Percentiles rank a stretch among this genome's conserved stretches.
Conservation (phyloP, 2,329 filamentous ascomycete genomes). For the Samsoniella hepiali region DNA sequence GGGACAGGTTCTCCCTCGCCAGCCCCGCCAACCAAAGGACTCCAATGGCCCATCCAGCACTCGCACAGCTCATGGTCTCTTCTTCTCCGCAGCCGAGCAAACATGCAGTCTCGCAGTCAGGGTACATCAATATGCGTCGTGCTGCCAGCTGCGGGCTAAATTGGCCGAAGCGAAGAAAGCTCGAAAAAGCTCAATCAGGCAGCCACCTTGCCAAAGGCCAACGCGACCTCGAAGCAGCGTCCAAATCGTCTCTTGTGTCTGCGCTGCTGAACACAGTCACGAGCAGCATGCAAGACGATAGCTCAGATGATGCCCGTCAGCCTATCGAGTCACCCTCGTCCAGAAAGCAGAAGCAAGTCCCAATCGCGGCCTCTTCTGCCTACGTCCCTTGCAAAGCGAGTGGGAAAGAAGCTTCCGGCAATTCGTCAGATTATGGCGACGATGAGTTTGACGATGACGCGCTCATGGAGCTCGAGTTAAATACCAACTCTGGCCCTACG, state of each 20-base stretch:
- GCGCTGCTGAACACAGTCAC: slow-evolving; percentile 65
- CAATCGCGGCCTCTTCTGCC: not conserved
- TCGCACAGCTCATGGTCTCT: slow-evolving; percentile 65
- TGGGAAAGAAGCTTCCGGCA: slow-evolving; percentile 18
- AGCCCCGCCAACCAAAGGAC: slow-evolving; percentile 41
- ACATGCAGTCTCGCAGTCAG: slow-evolving; percentile 38
- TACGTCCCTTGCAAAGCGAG: slow-evolving; percentile 5
- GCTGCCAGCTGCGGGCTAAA: slow-evolving; percentile 67
- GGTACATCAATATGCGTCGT: slow-evolving; percentile 51
- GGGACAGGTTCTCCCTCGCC: slow-evolving; percentile 67
- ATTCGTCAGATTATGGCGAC: slow-evolving; percentile 51
- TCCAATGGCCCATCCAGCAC: slow-evolving; percentile 50
- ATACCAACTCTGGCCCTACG: slow-evolving; percentile 27
- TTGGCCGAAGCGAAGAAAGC: slow-evolving; percentile 67
- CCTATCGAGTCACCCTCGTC: slow-evolving; percentile 43
- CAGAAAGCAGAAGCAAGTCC: slow-evolving; percentile 34
- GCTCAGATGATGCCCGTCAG: slow-evolving; percentile 31
- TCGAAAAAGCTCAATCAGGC: slow-evolving; percentile 46
- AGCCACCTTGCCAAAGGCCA: slow-evolving; percentile 32
- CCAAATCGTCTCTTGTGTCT: slow-evolving; percentile 56
- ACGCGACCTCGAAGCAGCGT: slow-evolving; percentile 45
- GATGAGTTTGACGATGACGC: slow-evolving; percentile 59
- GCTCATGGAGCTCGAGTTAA: slow-evolving; percentile 52
- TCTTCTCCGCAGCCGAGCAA: slow-evolving; percentile 64
- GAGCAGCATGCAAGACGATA: slow-evolving; percentile 47